phyloP scores from a whole-genome alignment of 2,329 filamentous ascomycete genomes.

The Aspergillus nomiae region DNA sequence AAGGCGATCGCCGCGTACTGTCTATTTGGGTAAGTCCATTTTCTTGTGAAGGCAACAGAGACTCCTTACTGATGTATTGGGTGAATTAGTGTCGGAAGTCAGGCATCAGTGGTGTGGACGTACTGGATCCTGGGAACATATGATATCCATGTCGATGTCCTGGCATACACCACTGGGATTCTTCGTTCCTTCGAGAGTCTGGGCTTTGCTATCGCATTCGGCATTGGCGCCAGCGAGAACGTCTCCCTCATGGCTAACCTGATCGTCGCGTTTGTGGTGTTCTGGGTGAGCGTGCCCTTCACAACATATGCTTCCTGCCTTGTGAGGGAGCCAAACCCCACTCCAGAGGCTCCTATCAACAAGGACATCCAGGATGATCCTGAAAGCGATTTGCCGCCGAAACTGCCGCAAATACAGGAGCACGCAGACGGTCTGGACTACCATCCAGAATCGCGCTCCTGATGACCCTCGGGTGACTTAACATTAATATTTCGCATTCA shows the following conservation, averaged over 20 bases:
- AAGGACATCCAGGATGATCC: background rate
- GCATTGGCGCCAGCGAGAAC: background rate
- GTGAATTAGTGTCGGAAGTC: background rate
- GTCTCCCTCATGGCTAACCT: slow-evolving; percentile 2
- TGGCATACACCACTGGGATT: background rate
- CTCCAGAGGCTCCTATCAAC: background rate
- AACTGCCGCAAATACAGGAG: background rate
- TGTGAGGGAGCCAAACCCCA: background rate
- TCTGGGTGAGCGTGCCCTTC: slow-evolving; percentile 1
- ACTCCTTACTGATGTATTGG: background rate
- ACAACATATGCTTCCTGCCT: background rate
- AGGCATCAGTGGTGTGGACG: background rate
- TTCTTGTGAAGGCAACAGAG: too few species aligned
- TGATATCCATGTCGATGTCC: background rate
- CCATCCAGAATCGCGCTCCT: background rate
- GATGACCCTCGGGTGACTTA: background rate
- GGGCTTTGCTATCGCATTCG: background rate
- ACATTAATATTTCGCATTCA: background rate
- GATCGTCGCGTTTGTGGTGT: background rate
- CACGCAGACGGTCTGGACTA: background rate
- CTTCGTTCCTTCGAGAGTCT: background rate
- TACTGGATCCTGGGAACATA: slow-evolving; percentile 3
- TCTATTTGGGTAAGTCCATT: background rate
- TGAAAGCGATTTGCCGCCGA: background rate
- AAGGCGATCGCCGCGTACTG: background rate